Evolutionary conservation across 331 rosid genomes (phyloP).

Genomic region (Rosa hybrid): DNA sequence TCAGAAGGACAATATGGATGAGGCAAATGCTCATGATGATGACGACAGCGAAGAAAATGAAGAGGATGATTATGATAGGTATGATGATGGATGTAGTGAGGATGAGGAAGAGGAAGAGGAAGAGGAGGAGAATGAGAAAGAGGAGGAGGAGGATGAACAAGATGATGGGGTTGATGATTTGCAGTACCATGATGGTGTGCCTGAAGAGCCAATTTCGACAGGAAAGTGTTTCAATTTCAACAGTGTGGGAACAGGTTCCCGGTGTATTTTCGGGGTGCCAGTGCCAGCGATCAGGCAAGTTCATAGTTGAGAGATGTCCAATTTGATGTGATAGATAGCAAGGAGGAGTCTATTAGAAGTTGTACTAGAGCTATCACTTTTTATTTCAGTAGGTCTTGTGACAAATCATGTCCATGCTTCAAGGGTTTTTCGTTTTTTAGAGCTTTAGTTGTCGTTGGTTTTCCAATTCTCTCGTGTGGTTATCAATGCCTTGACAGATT

Average conservation of each 20-base stretch:
- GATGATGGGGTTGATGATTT: neutral
- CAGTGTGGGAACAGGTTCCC: conserved; percentile 27
- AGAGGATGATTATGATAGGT: neutral
- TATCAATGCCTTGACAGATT: neutral
- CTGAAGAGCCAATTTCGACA: neutral
- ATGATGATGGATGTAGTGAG: neutral
- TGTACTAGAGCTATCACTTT: neutral
- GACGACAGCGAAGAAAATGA: neutral
- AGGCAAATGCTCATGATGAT: neutral
- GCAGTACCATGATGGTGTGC: neutral
- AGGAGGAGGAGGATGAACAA: neutral
- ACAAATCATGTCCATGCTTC: neutral
- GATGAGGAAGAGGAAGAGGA: neutral
- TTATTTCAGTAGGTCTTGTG: neutral
- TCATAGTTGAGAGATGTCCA: conserved; percentile 16
- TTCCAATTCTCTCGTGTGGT: neutral
- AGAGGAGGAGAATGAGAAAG: neutral
- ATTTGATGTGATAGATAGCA: neutral
- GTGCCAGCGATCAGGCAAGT: conserved; percentile 42
- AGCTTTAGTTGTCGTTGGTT: neutral
- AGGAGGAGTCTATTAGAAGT: neutral
- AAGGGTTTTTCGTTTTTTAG: neutral
- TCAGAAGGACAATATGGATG: neutral
- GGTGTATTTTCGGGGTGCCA: conserved; percentile 39
- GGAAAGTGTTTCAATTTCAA: conserved; percentile 27